Conservation (phyloP, 306 rosid genomes). For the Leucaena leucocephala region DNA sequence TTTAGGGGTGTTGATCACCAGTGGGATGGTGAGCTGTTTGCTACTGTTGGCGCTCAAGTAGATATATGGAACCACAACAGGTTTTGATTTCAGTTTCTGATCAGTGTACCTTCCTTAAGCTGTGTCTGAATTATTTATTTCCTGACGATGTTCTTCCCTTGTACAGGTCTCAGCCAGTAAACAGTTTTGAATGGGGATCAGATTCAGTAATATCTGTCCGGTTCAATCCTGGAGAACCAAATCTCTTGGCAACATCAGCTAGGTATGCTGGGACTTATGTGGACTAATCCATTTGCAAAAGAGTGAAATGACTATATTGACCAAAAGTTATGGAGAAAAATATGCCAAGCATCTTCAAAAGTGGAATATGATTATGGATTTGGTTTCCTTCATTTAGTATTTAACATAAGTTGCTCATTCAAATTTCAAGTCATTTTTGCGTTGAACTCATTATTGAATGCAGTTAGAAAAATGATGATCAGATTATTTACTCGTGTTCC, state of each 20-base stretch:
- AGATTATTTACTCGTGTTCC: not conserved
- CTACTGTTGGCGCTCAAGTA: slow-evolving; percentile 91
- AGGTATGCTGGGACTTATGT: slow-evolving; percentile 53
- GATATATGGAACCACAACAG: slow-evolving; percentile 92
- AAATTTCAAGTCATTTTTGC: not conserved
- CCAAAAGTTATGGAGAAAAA: not conserved
- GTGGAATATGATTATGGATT: not conserved
- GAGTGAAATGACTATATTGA: not conserved
- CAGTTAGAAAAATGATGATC: not conserved
- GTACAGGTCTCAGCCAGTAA: slow-evolving; percentile 77
- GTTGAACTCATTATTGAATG: not conserved
- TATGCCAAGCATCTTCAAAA: not conserved
- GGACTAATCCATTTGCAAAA: not conserved
- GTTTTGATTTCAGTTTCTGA: slow-evolving; percentile 45
- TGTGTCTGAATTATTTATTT: slow-evolving; percentile 25
- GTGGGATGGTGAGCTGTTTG: slow-evolving; percentile 85
- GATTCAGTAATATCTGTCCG: slow-evolving; percentile 75
- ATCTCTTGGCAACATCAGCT: slow-evolving; percentile 73
- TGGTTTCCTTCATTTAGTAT: not conserved
- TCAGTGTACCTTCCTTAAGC: slow-evolving; percentile 6
- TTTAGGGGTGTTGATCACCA: slow-evolving; percentile 90
- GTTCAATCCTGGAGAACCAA: slow-evolving; percentile 85
- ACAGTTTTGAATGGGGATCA: slow-evolving; percentile 77
- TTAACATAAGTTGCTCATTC: not conserved
- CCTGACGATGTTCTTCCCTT: slow-evolving; percentile 26